Evolutionary conservation across 495 filamentous ascomycete species (phyloP).

Genomic region (Glarea lozoyensis): DNA sequence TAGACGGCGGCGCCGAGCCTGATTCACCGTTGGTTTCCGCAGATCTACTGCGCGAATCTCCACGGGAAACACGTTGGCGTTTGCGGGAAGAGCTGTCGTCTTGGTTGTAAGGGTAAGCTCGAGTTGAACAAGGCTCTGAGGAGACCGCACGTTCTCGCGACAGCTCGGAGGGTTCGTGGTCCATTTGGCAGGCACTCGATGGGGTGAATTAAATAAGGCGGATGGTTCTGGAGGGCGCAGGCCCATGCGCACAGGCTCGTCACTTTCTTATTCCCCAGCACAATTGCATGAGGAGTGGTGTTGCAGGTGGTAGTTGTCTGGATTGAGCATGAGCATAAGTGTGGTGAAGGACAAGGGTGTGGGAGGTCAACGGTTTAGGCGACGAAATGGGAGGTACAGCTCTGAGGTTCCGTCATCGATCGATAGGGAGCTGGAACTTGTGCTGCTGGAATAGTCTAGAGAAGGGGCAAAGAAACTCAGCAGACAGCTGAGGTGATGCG

Average conservation of each 20-base stretch:
- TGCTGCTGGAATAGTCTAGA: background rate
- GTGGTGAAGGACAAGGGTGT: no score
- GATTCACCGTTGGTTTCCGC: constrained; percentile 14
- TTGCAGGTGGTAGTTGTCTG: background rate
- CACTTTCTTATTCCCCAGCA: constrained; percentile 5
- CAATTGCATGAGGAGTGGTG: constrained; percentile 5
- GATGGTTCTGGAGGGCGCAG: no score
- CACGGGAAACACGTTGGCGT: constrained; percentile 28
- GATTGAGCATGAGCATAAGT: background rate
- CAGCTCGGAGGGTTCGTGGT: constrained; percentile 40
- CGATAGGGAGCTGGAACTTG: constrained; percentile 1
- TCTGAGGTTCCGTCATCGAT: no score
- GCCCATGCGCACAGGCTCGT: constrained; percentile 14
- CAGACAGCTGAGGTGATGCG: no score
- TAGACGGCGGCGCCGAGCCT: constrained; percentile 26
- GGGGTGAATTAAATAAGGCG: no score
- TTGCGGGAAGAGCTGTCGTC: constrained; percentile 41
- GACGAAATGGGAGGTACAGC: constrained; percentile 11
- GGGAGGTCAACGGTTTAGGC: constrained; percentile 1
- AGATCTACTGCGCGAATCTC: constrained; percentile 19
- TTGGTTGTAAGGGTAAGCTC: constrained; percentile 45
- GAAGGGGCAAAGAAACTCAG: no score
- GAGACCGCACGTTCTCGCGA: constrained; percentile 47
- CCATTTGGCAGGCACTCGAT: constrained; percentile 33
- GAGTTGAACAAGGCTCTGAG: constrained; percentile 50